Evolutionary conservation across 192 early-diverging fungal species (phyloP).

Genomic region (Podochytrium sp.): DNA sequence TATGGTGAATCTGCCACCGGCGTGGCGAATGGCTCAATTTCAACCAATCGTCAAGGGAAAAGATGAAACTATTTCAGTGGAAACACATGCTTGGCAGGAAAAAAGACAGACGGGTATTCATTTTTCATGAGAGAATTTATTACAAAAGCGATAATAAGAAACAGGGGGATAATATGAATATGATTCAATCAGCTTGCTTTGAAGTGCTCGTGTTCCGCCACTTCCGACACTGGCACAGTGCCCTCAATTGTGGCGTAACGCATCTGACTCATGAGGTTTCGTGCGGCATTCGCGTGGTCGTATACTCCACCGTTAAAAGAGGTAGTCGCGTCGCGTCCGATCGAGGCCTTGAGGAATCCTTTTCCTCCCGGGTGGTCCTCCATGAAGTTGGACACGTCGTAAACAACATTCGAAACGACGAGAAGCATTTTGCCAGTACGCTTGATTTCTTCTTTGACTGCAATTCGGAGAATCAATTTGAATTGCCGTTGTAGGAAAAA

Average conservation of each 20-base stretch:
- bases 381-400: conserved; percentile 82
- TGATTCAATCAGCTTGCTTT: too few species aligned
- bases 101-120: too few species aligned
- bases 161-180: too few species aligned
- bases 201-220: too few species aligned
- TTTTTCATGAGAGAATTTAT: too few species aligned
- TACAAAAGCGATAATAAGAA: too few species aligned
- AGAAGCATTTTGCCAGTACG: conserved; percentile 74
- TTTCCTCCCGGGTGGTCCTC: conserved; percentile 91
- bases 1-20: too few species aligned
- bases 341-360: conserved; percentile 65
- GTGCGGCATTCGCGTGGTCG: conserved; percentile 86
- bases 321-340: conserved; percentile 85
- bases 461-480: conserved; percentile 10
- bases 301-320: conserved; percentile 87
- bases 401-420: conserved; percentile 81
- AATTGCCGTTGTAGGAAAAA: conserved; percentile 39
- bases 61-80: too few species aligned
- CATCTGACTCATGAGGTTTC: conserved; percentile 65
- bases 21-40: too few species aligned
- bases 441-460: conserved; percentile 67
- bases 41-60: too few species aligned
- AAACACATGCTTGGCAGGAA: too few species aligned
- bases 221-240: background rate
- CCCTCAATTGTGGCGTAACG: conserved; percentile 2